Base-by-base conservation (phyloP, 129 eudicot species). In the Saposhnikovia divaricata region DNA sequence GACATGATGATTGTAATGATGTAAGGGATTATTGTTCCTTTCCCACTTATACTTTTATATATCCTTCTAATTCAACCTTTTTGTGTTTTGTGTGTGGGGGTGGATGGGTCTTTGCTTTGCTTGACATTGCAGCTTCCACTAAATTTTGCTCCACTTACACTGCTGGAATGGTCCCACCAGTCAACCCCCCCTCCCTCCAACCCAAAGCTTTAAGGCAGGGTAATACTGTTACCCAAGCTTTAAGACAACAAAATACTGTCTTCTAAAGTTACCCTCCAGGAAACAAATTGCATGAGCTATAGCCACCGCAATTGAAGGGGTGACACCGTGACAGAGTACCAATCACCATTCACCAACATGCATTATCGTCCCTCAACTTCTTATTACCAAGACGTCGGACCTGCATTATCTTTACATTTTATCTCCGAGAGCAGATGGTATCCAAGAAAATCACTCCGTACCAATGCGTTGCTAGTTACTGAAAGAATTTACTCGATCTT, bases 51-150 rank as follows among this genome's bases (percentile, higher is more conserved):
- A n/a, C 69, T 61, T 61, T 61, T 61, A 61, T 61, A 21, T 73
- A n/a, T 43, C 48, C 55, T 12, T 73, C 6, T n/a, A 61, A 61
- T n/a, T 61, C 77, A 23, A n/a, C 77, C 76, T 18, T 72, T 72
- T 40, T 72, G 73, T 34, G 38, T 15, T 71, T 71, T 71, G 16
- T 55, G 77, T 40, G 77, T n/a, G 50, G 77, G 75, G 77, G 77
- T 21, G 50, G 48, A 77, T 72, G 34, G 5, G 76, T 72, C 77
- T 76, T 68, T 57, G 81, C 79, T 69, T 84, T 84, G 84, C 82
- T 84, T 84, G 75, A 81, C 74, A 84, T 48, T 77, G 79, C 87
- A 74, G 80, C 84, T 73, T 77, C 87, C 84, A 43, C 51, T 42
- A 38, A 37, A 72, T 25, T 46, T 72, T 72, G 51, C 76, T 40